Percentiles rank a stretch among this genome's conserved stretches.
Evolutionary conservation across 2,329 filamentous ascomycete species (phyloP).

Genomic region (Epichloe typhina): DNA sequence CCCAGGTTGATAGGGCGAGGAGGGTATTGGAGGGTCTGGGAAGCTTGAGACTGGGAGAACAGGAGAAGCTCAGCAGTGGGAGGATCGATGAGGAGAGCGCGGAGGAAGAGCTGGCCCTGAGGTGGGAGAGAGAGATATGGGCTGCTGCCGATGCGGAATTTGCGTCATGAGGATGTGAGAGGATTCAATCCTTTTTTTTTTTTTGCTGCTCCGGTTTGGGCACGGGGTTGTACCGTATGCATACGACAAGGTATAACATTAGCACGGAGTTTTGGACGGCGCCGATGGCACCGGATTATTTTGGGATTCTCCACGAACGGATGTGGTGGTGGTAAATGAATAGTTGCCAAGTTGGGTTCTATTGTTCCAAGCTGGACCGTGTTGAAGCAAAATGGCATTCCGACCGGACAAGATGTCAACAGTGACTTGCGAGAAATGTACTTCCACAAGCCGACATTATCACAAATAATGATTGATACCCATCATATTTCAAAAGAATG

Average conservation of each 20-base stretch:
- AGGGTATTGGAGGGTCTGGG: conserved; percentile 58
- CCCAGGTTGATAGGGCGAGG: conserved; percentile 59
- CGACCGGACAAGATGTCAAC: too few relatives aligned
- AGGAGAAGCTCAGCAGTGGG: neutral
- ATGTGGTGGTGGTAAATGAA: too few relatives aligned
- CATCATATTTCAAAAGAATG: too few relatives aligned
- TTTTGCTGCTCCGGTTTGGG: neutral
- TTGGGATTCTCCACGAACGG: too few relatives aligned
- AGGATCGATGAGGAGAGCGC: conserved; percentile 7
- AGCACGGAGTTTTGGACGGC: neutral
- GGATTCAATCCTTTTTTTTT: neutral
- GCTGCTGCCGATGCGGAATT: conserved; percentile 28
- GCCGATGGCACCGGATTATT: too few relatives aligned
- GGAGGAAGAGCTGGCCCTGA: conserved; percentile 9
- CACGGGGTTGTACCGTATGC: too few relatives aligned
- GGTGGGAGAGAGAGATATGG: conserved; percentile 27
- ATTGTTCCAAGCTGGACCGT: too few relatives aligned
- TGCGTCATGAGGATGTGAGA: conserved; percentile 10
- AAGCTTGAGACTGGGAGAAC: conserved; percentile 26
- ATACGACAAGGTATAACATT: neutral
- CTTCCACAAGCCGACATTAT: too few relatives aligned
- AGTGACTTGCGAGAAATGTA: too few relatives aligned
- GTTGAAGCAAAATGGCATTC: too few relatives aligned
- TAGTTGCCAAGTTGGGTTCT: too few relatives aligned
- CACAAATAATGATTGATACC: too few relatives aligned